A percentile compares a stretch with the other conserved stretches of the same genome.
Conservation (phyloP, 306 rosid species). For the Hippophae tibetana region DNA sequence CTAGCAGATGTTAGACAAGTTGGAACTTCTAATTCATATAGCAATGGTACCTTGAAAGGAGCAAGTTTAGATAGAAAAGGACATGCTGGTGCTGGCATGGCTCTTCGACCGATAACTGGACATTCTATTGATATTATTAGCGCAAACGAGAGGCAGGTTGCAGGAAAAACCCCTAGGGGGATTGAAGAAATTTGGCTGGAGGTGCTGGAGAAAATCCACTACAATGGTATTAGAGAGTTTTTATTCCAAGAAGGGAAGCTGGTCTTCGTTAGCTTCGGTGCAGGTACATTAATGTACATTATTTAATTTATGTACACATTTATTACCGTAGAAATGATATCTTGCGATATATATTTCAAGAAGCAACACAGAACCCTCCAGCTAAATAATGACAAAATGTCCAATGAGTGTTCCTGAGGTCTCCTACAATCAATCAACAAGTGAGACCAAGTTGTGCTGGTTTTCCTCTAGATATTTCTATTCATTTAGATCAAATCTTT, state of each 20-base stretch:
- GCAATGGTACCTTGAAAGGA: constrained; percentile 31
- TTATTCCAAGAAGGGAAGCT: constrained; percentile 77
- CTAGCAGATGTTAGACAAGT: constrained; percentile 43
- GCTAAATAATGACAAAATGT: no score
- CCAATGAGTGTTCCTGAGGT: no score
- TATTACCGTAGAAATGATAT: no score
- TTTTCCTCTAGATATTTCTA: no score
- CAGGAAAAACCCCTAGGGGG: constrained; percentile 36
- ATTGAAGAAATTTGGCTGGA: constrained; percentile 87
- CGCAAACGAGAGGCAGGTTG: constrained; percentile 36
- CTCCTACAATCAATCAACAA: no score
- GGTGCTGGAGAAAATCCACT: constrained; percentile 69
- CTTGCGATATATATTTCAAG: no score
- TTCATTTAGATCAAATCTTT: no score
- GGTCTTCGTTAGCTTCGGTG: constrained; percentile 70
- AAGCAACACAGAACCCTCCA: no score
- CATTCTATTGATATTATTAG: constrained; percentile 28
- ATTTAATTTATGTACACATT: neutral
- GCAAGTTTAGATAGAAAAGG: constrained; percentile 43
- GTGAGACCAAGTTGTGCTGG: no score
- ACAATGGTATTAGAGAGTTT: constrained; percentile 60
- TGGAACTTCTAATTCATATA: constrained; percentile 37
- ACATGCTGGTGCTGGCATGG: constrained; percentile 30
- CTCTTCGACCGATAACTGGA: constrained; percentile 40
- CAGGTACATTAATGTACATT: constrained; percentile 43